Percentiles rank a stretch among this genome's conserved stretches.
Conservation (phyloP, 1,139 yeast species). For the Candida sanyaensis region DNA sequence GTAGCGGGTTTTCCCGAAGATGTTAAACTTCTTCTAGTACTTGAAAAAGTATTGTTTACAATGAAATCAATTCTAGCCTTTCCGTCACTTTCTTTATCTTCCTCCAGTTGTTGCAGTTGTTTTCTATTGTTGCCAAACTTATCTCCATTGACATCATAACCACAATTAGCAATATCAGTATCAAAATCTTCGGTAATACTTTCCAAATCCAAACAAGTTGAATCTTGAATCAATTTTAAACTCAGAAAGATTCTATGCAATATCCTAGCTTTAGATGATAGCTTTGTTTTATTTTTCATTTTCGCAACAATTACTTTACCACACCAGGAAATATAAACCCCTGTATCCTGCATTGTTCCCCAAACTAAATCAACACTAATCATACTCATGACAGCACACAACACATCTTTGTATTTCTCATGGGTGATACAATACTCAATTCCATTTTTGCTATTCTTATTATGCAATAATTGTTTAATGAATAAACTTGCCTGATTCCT, state of each 20-base stretch:
- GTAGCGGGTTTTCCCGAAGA: conserved; percentile 6
- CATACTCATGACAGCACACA: conserved; percentile 85
- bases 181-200: conserved; percentile 40
- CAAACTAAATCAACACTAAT: conserved; percentile 85
- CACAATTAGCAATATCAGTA: conserved; percentile 26
- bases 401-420: conserved; percentile 81
- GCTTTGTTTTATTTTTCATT: conserved; percentile 62
- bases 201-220: conserved; percentile 57
- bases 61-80: conserved; percentile 51
- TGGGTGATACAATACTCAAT: conserved; percentile 54
- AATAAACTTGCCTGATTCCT: conserved; percentile 75
- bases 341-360: conserved; percentile 91
- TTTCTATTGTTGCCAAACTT: conserved; percentile 23
- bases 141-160: conserved; percentile 45
- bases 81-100: conserved; percentile 11
- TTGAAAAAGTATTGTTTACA: conserved; percentile 30
- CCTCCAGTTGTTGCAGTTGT: not conserved
- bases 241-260: conserved; percentile 80
- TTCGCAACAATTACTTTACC: conserved; percentile 72
- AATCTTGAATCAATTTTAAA: conserved; percentile 72
- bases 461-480: conserved; percentile 50
- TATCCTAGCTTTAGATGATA: conserved; percentile 75
- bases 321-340: conserved; percentile 73
- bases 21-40: not conserved
- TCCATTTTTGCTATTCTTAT: conserved; percentile 36